phyloP scores from a whole-genome alignment of 2,329 filamentous ascomycete genomes.

The Colletotrichum melonis region DNA sequence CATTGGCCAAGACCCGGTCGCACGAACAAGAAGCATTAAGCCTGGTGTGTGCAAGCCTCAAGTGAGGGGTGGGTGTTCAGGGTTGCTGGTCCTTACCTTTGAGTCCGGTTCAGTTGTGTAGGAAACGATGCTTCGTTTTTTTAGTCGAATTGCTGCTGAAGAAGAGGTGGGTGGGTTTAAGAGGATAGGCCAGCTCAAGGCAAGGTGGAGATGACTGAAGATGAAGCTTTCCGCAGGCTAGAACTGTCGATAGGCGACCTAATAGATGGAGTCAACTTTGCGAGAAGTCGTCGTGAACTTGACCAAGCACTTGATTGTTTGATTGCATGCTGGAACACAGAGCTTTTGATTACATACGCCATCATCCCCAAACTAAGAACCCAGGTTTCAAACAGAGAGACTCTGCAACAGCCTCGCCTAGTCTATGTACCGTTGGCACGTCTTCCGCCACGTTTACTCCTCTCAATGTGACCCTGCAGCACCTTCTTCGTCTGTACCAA shows the following conservation, averaged over 20 bases:
- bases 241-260: neutral
- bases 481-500: slow-evolving; percentile 86
- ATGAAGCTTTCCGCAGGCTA: neutral
- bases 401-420: neutral
- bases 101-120: neutral
- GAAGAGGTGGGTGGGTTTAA: neutral
- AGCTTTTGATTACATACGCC: slow-evolving; percentile 5
- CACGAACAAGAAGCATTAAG: neutral
- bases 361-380: neutral
- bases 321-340: neutral
- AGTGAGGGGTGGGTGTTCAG: neutral
- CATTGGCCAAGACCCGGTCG: neutral
- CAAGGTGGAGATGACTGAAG: neutral
- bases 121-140: neutral
- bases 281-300: neutral
- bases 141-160: neutral
- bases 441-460: slow-evolving; percentile 86
- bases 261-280: neutral
- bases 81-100: neutral
- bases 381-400: neutral
- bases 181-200: neutral
- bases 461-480: slow-evolving; percentile 82
- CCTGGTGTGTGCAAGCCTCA: neutral
- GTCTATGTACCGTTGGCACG: slow-evolving; percentile 69
- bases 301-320: neutral